These are phyloP conservation scores for Nicotiana noctiflora DNA, from an alignment of 257 asterid genomes.

Conservation along the genomic window DNA sequence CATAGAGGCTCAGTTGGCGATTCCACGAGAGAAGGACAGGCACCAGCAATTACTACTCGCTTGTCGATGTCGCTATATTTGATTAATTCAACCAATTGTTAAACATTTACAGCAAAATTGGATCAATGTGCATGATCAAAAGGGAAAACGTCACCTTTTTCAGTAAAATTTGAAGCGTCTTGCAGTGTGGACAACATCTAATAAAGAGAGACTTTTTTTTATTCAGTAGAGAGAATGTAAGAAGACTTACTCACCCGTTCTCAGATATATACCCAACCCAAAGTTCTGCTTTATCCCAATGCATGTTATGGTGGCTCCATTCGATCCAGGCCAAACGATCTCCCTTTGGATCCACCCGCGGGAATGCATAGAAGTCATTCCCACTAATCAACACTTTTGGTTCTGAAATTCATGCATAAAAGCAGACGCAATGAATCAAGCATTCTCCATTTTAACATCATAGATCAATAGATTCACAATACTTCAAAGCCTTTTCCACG, in stretches of 20 bases:
- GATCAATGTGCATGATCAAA: background rate
- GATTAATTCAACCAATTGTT: background rate
- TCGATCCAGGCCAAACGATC: slow-evolving; percentile 6
- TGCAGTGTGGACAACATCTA: background rate
- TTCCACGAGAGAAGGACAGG: background rate
- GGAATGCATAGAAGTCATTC: slow-evolving; percentile 9
- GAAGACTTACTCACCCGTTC: slow-evolving; percentile 6
- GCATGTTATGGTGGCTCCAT: slow-evolving; percentile 11
- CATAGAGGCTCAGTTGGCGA: slow-evolving; percentile 11
- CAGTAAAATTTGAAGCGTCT: background rate
- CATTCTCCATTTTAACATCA: background rate
- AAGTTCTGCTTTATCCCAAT: slow-evolving; percentile 3
- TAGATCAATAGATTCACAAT: background rate
- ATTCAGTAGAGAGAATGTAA: background rate
- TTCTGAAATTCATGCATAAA: background rate
- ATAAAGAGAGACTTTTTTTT: background rate
- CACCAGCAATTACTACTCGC: slow-evolving; percentile 7
- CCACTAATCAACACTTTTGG: slow-evolving; percentile 6
- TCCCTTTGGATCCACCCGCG: background rate
- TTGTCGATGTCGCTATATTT: background rate
- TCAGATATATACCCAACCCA: slow-evolving; percentile 6
- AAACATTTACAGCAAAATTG: background rate
- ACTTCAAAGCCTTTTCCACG: background rate
- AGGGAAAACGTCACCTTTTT: background rate
- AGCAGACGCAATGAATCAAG: background rate